Evolutionary conservation across 495 filamentous ascomycete species (phyloP), one percentile per base, ranked within the genome.

Genomic region (Aspergillus wentii): DNA sequence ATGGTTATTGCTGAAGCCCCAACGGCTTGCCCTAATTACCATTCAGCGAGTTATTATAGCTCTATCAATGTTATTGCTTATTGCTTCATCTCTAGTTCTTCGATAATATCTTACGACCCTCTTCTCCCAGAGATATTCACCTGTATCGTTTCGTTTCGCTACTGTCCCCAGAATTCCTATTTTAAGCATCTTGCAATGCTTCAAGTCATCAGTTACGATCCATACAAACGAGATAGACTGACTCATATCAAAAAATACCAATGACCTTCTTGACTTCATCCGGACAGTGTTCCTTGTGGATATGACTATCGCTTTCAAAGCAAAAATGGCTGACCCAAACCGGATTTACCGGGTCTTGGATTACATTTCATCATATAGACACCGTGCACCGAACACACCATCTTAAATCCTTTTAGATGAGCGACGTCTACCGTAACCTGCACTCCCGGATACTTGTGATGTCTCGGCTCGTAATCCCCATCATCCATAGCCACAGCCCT

Each of bases 111-210:
- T n/a, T n/a, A n/a, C n/a, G n/a, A n/a, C n/a, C n/a, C n/a, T n/a
- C n/a, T n/a, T n/a, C n/a, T n/a, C n/a, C n/a, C n/a, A n/a, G n/a
- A n/a, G n/a, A n/a, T n/a, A n/a, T n/a, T n/a, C n/a, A n/a, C n/a
- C n/a, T n/a, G n/a, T n/a, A 25, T 25, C 22, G 5, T 25, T 25
- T 5, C 5, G 5, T 25, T 10, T 25, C 10, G 5, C 22, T 25
- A 10, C 22, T 5, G 11, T 7, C 14, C 33, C 21, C 28, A 33
- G 13, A 17, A 40, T 22, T 25, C 38, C 38, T 1, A 40, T 3
- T n/a, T 40, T 29, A 11, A 40, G 21, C 17, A 40, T 33, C 38
- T 32, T 33, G 10, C 28, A 27, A n/a, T 18, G 17, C 38, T 40
- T 15, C 2, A 19, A 22, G 22, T 11, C 27, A 32, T 30, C n/a